Percentiles rank a stretch among this genome's conserved stretches.
Conservation (phyloP, 2,329 filamentous ascomycete species). For the Alternaria sp. region DNA sequence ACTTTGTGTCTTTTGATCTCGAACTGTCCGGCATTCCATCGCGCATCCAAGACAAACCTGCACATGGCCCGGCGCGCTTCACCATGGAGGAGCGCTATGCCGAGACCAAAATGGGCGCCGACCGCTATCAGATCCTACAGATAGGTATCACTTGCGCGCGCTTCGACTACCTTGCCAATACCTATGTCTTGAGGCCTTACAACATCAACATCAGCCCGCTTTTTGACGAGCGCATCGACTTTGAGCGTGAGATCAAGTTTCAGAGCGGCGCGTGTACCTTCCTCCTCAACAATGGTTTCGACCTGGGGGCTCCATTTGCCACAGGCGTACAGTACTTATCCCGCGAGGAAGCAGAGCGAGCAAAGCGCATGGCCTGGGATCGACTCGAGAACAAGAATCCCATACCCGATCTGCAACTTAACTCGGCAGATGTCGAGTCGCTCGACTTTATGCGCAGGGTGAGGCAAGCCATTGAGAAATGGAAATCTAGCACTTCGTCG, state of each 20-base stretch:
- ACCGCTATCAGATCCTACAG: constrained; percentile 69
- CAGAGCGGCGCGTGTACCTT: constrained; percentile 68
- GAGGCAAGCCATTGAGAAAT: constrained; percentile 54
- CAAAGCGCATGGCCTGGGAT: constrained; percentile 54
- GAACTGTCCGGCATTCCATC: constrained; percentile 69
- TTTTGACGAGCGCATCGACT: constrained; percentile 58
- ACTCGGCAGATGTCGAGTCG: constrained; percentile 59
- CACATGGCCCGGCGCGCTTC: constrained; percentile 49
- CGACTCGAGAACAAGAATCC: constrained; percentile 48
- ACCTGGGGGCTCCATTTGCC: constrained; percentile 62
- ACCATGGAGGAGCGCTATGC: constrained; percentile 66
- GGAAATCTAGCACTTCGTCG: constrained; percentile 44
- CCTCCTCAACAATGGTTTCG: constrained; percentile 63
- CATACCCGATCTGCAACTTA: constrained; percentile 56
- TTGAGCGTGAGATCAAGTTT: constrained; percentile 66
- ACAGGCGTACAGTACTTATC: constrained; percentile 69
- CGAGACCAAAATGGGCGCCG: constrained; percentile 65
- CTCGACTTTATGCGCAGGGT: constrained; percentile 58
- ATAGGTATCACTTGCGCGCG: constrained; percentile 70
- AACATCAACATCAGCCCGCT: constrained; percentile 69
- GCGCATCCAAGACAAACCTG: constrained; percentile 46
- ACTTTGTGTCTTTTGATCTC: constrained; percentile 69
- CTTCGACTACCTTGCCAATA: constrained; percentile 56
- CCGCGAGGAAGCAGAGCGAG: constrained; percentile 60
- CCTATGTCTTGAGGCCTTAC: constrained; percentile 67